phyloP scores from a whole-genome alignment of 345 rosid species.

The Geranium brycei region DNA sequence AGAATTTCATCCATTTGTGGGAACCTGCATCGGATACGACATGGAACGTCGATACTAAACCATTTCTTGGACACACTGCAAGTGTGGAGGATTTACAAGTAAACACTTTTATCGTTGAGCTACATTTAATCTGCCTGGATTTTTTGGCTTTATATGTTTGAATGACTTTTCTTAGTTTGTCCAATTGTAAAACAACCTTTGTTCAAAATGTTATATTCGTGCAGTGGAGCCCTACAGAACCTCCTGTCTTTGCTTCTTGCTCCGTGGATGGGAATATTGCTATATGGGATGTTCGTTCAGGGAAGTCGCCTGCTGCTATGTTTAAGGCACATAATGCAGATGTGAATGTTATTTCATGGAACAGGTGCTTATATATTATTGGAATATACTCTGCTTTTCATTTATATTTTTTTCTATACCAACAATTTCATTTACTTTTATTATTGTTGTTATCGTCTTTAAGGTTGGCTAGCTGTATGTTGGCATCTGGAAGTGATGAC shows the following conservation, averaged over 20 bases:
- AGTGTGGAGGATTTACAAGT: constrained; percentile 96
- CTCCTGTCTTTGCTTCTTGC: constrained; percentile 64
- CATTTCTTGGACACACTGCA: constrained; percentile 64
- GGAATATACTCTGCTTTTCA: neutral
- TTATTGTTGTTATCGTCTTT: neutral
- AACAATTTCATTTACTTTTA: neutral
- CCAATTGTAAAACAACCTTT: constrained; percentile 5
- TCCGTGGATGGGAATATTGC: constrained; percentile 79
- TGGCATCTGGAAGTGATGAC: constrained; percentile 95
- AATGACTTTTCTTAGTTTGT: neutral
- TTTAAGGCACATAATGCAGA: constrained; percentile 87
- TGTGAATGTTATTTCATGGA: constrained; percentile 96
- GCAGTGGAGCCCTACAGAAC: constrained; percentile 97
- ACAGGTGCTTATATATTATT: constrained; percentile 38
- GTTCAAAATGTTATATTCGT: constrained; percentile 6
- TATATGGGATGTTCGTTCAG: constrained; percentile 71
- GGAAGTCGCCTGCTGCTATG: constrained; percentile 50
- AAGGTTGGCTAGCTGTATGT: constrained; percentile 81
- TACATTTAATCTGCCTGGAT: neutral
- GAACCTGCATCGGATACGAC: constrained; percentile 64
- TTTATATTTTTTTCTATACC: neutral
- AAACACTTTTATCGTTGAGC: neutral
- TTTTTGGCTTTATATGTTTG: neutral
- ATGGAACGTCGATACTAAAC: constrained; percentile 69
- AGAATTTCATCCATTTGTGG: constrained; percentile 73